Base-by-base conservation (phyloP, 768 basidiomycete genomes). In the Tulasnella sp. region DNA sequence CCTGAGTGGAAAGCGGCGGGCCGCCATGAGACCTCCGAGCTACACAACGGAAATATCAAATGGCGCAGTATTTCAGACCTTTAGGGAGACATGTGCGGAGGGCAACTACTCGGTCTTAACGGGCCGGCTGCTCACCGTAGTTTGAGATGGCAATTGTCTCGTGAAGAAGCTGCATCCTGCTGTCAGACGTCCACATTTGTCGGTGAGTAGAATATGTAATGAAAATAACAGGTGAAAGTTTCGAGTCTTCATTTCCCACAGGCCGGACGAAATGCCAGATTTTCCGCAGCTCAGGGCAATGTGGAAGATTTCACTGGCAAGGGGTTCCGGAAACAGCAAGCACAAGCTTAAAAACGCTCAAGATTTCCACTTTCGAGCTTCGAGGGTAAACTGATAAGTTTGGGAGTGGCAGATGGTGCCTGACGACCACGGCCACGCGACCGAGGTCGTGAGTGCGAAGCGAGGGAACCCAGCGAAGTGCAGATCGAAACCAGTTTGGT, bases 381-480 rank as follows among this genome's bases (percentile, higher is more conserved):
- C 61, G 32, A 61, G 57, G 57, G 26, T 29, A 61, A 61, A 61
- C 29, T 26, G 57, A 61, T 23, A 15, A 61, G 10, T 61, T 55
- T 5, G 29, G 57, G 57, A 29, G 35, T 67, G 61, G 61, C 61
- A 67, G 29, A 20, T 18, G 61, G 61, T 67, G 32, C 61, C 61
- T 67, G 23, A 35, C 61, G 13, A 67, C 61, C 61, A 29, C 61
- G 32, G 61, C 61, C 61, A 67, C 61, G 61, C 61, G 61, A 67
- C 61, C 61, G 61, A 67, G 61, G 61, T 35, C 61, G 61, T 67
- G 61, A 16, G 10, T 67, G 26, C 32, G 23, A 6, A 67, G 26
- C 29, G 15, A 16, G 9, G 57, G 16, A 67, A 57, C n/a, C 16
- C 11, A 44, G 55, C n/a, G 55, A 57, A 57, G 55, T 5, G 13